A percentile compares a stretch with the other conserved stretches of the same genome.
These are phyloP conservation scores for Colletotrichum higginsianum DNA, from an alignment of 2,329 filamentous ascomycete species.

Conservation along the genomic window DNA sequence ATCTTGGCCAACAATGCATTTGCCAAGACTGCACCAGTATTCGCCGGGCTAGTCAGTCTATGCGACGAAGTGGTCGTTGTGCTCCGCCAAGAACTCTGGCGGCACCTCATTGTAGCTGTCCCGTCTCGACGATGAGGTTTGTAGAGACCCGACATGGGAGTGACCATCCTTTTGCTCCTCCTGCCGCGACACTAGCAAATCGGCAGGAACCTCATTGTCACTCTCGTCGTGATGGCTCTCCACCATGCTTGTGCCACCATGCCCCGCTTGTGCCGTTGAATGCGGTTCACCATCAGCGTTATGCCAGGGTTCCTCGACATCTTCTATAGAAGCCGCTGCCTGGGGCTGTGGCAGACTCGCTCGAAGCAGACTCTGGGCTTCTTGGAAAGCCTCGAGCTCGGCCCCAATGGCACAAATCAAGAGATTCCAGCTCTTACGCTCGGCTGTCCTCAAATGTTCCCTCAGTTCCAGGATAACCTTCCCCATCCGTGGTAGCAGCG, in stretches of 20 bases:
- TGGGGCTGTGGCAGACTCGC: slow-evolving; percentile 48
- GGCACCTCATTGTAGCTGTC: slow-evolving; percentile 66
- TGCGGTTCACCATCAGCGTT: slow-evolving; percentile 34
- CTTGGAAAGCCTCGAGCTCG: slow-evolving; percentile 76
- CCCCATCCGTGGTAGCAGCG: slow-evolving; percentile 70
- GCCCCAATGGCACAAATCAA: slow-evolving; percentile 83
- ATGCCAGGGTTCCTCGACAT: slow-evolving; percentile 36
- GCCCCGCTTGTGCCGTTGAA: background rate
- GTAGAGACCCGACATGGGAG: slow-evolving; percentile 35
- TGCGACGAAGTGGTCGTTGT: slow-evolving; percentile 45
- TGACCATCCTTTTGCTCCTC: slow-evolving; percentile 49
- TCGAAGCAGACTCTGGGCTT: slow-evolving; percentile 71
- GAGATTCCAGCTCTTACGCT: slow-evolving; percentile 79
- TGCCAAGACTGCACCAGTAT: background rate
- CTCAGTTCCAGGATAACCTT: slow-evolving; percentile 70
- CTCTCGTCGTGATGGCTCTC: slow-evolving; percentile 47
- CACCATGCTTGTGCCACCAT: slow-evolving; percentile 1
- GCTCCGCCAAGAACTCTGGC: slow-evolving; percentile 66
- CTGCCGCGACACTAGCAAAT: slow-evolving; percentile 54
- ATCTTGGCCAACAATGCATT: background rate
- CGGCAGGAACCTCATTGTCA: slow-evolving; percentile 61
- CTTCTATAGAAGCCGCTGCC: slow-evolving; percentile 44
- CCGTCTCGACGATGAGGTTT: slow-evolving; percentile 43
- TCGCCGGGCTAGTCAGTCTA: slow-evolving; percentile 18
- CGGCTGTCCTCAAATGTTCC: slow-evolving; percentile 67